Percentiles rank a stretch among this genome's conserved stretches.
Evolutionary conservation across 495 filamentous ascomycete genomes (phyloP).

Genomic region (Talaromyces thailandensis): DNA sequence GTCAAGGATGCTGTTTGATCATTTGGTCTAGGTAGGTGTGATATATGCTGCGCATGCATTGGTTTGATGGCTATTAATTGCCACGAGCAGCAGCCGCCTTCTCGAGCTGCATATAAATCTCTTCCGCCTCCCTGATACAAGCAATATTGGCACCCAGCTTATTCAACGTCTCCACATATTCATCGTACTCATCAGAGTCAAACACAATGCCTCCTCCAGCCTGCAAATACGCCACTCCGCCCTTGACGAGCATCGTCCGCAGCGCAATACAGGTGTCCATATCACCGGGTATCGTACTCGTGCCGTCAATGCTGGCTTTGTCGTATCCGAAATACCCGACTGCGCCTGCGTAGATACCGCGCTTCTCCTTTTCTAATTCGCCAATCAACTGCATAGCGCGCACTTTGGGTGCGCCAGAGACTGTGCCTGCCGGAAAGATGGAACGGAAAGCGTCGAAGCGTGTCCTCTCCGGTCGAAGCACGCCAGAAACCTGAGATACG

Average conservation of each 20-base stretch:
- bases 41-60: background rate
- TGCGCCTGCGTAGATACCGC: conserved; percentile 94
- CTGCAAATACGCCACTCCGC: conserved; percentile 84
- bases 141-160: conserved; percentile 84
- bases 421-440: conserved; percentile 94
- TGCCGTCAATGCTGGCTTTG: conserved; percentile 27
- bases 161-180: conserved; percentile 96
- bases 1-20: background rate
- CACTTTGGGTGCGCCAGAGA: conserved; percentile 91
- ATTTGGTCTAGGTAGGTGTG: background rate
- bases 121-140: conserved; percentile 78
- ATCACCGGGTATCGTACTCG: conserved; percentile 54
- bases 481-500: conserved; percentile 86
- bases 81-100: conserved; percentile 9
- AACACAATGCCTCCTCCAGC: conserved; percentile 97
- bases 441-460: conserved; percentile 92
- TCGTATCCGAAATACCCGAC: conserved; percentile 66
- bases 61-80: background rate
- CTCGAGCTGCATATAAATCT: conserved; percentile 52
- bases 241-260: conserved; percentile 91
- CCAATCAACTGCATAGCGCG: conserved; percentile 94
- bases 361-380: conserved; percentile 85
- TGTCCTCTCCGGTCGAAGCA: conserved; percentile 71
- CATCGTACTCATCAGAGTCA: conserved; percentile 87
- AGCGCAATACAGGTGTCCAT: conserved; percentile 99